phyloP scores from a whole-genome alignment of 2,329 filamentous ascomycete genomes.

The Diaporthe aspalathi region DNA sequence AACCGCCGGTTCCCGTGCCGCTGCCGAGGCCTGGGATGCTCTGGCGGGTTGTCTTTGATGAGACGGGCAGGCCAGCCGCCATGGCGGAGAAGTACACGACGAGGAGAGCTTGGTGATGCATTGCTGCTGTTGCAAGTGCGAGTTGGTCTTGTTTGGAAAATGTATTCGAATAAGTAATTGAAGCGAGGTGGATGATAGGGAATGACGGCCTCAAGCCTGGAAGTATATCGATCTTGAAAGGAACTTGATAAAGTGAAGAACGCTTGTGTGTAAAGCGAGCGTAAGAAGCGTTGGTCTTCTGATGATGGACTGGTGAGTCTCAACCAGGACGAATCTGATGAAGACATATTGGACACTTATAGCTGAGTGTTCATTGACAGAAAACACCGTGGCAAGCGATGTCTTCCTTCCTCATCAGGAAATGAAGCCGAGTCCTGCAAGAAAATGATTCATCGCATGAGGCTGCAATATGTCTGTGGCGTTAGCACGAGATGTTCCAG shows the following conservation, averaged over 20 bases:
- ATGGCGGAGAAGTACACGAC: constrained; percentile 25
- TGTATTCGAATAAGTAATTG: not conserved
- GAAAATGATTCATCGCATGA: constrained; percentile 25
- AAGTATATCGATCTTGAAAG: not conserved
- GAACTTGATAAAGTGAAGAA: not conserved
- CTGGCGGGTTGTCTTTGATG: not conserved
- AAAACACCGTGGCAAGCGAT: not conserved
- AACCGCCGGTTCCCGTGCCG: not conserved
- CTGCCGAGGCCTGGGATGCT: constrained; percentile 16
- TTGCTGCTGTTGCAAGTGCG: not conserved
- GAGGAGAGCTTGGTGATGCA: constrained; percentile 26
- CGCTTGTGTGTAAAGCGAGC: not conserved
- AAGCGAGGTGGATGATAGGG: not conserved
- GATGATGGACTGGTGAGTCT: not conserved
- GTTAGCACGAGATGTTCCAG: not conserved
- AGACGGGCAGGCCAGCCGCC: constrained; percentile 8
- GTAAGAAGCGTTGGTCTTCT: not conserved
- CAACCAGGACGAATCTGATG: not conserved
- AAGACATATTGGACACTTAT: constrained; percentile 17
- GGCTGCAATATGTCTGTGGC: constrained; percentile 25
- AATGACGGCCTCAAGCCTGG: constrained; percentile 27
- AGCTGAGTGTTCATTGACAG: not conserved
- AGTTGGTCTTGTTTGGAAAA: not conserved
- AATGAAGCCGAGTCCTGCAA: constrained; percentile 5
- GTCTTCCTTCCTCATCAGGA: not conserved